phyloP scores from a whole-genome alignment of 2,329 filamentous ascomycete genomes.

The Chrysosporium keratinophilum region DNA sequence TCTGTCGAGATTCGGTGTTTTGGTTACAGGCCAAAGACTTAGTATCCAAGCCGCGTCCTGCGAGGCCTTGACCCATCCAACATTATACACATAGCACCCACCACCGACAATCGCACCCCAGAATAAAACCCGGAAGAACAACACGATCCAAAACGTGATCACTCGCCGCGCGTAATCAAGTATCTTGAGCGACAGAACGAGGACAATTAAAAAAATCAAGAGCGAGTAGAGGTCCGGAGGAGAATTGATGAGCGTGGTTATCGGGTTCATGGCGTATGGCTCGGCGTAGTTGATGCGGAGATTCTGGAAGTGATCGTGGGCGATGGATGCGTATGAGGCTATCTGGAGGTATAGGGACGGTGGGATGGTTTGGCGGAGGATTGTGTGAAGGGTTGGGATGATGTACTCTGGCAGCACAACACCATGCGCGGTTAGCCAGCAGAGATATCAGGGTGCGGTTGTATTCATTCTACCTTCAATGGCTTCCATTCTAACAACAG shows the following conservation, averaged over 20 bases:
- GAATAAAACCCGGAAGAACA: conserved; percentile 53
- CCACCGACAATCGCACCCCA: conserved; percentile 51
- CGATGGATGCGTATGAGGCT: conserved; percentile 16
- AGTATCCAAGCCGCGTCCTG: conserved; percentile 42
- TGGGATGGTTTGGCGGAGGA: conserved; percentile 12
- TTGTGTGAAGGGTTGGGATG: conserved; percentile 17
- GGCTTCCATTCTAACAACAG: too few relatives aligned
- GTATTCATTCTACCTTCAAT: too few relatives aligned
- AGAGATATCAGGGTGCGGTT: too few relatives aligned
- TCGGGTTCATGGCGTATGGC: conserved; percentile 38
- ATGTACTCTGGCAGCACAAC: conserved; percentile 17
- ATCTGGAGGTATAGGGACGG: conserved; percentile 17
- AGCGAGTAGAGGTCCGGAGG: conserved; percentile 30
- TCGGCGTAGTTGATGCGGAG: conserved; percentile 29
- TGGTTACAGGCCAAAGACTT: too few relatives aligned
- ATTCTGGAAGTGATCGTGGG: conserved; percentile 17
- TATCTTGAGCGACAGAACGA: conserved; percentile 56
- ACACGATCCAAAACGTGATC: conserved; percentile 64
- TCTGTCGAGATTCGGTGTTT: too few relatives aligned
- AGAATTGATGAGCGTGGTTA: conserved; percentile 28
- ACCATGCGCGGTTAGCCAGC: conserved; percentile 1
- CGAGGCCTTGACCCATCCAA: conserved; percentile 27
- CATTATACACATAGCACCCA: conserved; percentile 45
- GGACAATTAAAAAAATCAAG: conserved; percentile 45
- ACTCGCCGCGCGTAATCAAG: conserved; percentile 60